These are phyloP conservation scores for Fusarium pininemorale DNA, from an alignment of 2,329 filamentous ascomycete species.

Conservation along the genomic window DNA sequence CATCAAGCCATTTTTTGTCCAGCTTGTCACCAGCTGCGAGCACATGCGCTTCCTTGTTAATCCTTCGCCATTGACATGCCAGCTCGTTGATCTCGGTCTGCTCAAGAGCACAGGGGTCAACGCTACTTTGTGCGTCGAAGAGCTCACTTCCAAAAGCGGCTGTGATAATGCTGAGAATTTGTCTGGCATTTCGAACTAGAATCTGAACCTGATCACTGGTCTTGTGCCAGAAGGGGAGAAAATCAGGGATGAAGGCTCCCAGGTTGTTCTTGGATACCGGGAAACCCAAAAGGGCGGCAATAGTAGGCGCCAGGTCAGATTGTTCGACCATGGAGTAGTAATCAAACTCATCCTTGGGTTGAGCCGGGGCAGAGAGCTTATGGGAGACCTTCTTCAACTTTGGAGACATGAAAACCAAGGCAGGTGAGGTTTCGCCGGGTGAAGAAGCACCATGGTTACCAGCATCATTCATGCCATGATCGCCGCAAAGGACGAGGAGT, in stretches of 20 bases:
- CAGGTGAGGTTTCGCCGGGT: constrained; percentile 91
- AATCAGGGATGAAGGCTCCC: constrained; percentile 82
- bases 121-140: constrained; percentile 48
- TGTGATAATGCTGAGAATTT: constrained; percentile 80
- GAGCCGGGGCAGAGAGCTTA: constrained; percentile 60
- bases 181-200: constrained; percentile 79
- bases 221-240: constrained; percentile 77
- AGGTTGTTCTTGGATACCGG: constrained; percentile 91
- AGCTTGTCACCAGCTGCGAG: constrained; percentile 40
- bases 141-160: constrained; percentile 71
- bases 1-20: constrained; percentile 52
- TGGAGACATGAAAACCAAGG: constrained; percentile 89
- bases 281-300: constrained; percentile 86
- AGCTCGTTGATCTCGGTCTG: constrained; percentile 62
- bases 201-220: constrained; percentile 69
- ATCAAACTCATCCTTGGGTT: constrained; percentile 74
- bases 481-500: constrained; percentile 86
- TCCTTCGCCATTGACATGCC: constrained; percentile 72
- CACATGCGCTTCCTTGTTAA: constrained; percentile 40
- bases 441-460: constrained; percentile 97
- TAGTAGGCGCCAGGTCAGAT: constrained; percentile 89
- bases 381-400: constrained; percentile 71
- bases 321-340: constrained; percentile 91
- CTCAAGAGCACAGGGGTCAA: constrained; percentile 50
- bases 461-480: constrained; percentile 99